A percentile compares a stretch with the other conserved stretches of the same genome.
Conservation (phyloP, 768 basidiomycete genomes). For the Lactarius deliciosus region DNA sequence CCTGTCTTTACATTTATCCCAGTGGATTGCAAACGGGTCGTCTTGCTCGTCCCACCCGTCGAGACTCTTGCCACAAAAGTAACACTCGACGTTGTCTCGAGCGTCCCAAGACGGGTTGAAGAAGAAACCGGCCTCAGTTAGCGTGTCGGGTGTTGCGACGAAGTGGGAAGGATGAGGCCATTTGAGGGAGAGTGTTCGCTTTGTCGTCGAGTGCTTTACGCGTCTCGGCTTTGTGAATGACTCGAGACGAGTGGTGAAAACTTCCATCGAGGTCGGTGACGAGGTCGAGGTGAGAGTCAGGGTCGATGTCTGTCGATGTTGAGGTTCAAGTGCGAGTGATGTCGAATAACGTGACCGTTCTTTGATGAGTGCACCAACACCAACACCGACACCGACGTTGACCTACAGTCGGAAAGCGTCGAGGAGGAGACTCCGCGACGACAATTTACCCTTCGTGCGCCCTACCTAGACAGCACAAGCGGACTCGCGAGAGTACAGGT, state of each 20-base stretch:
- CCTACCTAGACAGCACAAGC: slow-evolving; percentile 13
- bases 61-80: slow-evolving; percentile 77
- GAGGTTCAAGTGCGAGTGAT: slow-evolving; percentile 4
- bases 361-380: slow-evolving; percentile 10
- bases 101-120: slow-evolving; percentile 67
- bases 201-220: slow-evolving; percentile 50
- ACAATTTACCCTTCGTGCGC: neutral
- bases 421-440: slow-evolving; percentile 15
- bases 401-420: slow-evolving; percentile 13
- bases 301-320: slow-evolving; percentile 3
- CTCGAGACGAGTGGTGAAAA: slow-evolving; percentile 46
- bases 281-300: neutral
- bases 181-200: slow-evolving; percentile 49
- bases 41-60: slow-evolving; percentile 84
- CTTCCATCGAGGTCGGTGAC: slow-evolving; percentile 18
- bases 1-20: slow-evolving; percentile 56
- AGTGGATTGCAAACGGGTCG: slow-evolving; percentile 85
- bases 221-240: slow-evolving; percentile 68
- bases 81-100: slow-evolving; percentile 79
- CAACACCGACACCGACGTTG: slow-evolving; percentile 6
- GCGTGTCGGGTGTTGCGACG: slow-evolving; percentile 65
- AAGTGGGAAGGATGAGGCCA: slow-evolving; percentile 77
- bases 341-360: slow-evolving; percentile 20
- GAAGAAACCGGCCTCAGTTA: slow-evolving; percentile 91
- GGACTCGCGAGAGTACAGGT: neutral